phyloP scores from a whole-genome alignment of 1,284 basidiomycete species.

The Cutaneotrichosporon cavernicola region DNA sequence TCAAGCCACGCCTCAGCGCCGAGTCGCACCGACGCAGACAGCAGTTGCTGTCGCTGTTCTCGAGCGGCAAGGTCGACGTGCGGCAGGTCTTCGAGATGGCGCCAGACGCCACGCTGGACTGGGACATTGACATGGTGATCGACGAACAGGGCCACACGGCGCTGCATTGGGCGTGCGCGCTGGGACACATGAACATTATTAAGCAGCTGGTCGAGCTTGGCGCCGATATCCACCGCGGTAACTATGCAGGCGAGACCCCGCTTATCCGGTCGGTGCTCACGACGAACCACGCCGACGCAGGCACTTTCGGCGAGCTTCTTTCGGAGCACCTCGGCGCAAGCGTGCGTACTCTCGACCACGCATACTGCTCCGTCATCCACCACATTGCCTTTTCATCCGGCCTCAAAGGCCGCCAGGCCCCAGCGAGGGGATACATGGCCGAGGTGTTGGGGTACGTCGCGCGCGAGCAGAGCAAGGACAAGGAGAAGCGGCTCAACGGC shows the following conservation, averaged over 20 bases:
- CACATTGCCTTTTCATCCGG: constrained; percentile 90
- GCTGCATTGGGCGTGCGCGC: constrained; percentile 86
- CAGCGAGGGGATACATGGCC: constrained; percentile 89
- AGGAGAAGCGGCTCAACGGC: constrained; percentile 14
- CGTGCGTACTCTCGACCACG: constrained; percentile 85
- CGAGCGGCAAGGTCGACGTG: constrained; percentile 33
- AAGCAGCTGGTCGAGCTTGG: constrained; percentile 68
- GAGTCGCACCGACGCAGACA: constrained; percentile 55
- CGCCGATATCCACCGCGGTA: constrained; percentile 83
- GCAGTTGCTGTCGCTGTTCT: constrained; percentile 43
- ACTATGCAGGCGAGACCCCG: constrained; percentile 91
- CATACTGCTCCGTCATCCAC: constrained; percentile 87
- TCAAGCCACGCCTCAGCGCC: constrained; percentile 58
- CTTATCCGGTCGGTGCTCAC: constrained; percentile 89
- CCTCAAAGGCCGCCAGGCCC: constrained; percentile 77
- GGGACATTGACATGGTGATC: constrained; percentile 76
- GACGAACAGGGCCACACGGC: constrained; percentile 95
- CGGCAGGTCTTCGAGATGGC: constrained; percentile 32
- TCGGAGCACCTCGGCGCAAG: constrained; percentile 58
- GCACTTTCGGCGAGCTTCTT: constrained; percentile 71
- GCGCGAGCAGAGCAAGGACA: constrained; percentile 30
- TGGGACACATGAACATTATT: constrained; percentile 69
- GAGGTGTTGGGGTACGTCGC: constrained; percentile 82
- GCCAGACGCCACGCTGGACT: constrained; percentile 27
- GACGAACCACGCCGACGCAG: constrained; percentile 77